Evolutionary conservation across 345 rosid genomes (phyloP).

Genomic region (Moricandia moricandioides): DNA sequence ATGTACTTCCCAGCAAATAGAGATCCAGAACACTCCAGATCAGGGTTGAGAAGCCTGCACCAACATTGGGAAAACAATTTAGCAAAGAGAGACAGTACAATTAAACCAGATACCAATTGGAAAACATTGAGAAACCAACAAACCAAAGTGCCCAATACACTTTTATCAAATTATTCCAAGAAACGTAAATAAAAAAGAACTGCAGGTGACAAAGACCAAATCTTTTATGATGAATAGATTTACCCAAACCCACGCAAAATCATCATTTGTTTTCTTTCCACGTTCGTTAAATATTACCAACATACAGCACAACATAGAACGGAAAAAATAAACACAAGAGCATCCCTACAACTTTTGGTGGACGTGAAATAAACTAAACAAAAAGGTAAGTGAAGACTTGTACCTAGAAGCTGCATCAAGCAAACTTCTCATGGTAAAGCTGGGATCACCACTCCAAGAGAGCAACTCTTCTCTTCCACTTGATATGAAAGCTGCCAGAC

Average conservation of each 20-base stretch:
- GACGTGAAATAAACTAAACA: conserved; percentile 12
- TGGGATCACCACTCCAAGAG: conserved; percentile 78
- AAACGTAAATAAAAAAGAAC: neutral
- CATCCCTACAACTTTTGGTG: conserved; percentile 9
- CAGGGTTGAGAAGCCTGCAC: conserved; percentile 88
- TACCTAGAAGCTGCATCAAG: conserved; percentile 94
- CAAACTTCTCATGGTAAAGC: conserved; percentile 78
- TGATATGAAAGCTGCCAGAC: conserved; percentile 77
- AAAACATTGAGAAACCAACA: conserved; percentile 16
- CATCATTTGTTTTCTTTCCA: conserved; percentile 3
- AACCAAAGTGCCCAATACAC: conserved; percentile 14
- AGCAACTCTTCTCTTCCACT: conserved; percentile 74
- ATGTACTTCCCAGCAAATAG: conserved; percentile 84
- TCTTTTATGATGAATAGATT: conserved; percentile 5
- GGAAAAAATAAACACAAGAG: conserved; percentile 12
- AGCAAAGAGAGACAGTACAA: conserved; percentile 6
- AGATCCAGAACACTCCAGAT: conserved; percentile 88
- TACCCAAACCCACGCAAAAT: neutral
- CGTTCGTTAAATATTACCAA: conserved; percentile 8
- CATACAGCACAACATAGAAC: conserved; percentile 15
- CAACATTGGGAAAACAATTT: conserved; percentile 14
- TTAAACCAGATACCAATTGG: neutral
- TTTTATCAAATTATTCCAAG: conserved; percentile 7
- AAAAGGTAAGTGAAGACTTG: conserved; percentile 10
- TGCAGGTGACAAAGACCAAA: conserved; percentile 4